Evolutionary conservation across 1,284 basidiomycete species (phyloP).

Genomic region (Trametes pubescens): DNA sequence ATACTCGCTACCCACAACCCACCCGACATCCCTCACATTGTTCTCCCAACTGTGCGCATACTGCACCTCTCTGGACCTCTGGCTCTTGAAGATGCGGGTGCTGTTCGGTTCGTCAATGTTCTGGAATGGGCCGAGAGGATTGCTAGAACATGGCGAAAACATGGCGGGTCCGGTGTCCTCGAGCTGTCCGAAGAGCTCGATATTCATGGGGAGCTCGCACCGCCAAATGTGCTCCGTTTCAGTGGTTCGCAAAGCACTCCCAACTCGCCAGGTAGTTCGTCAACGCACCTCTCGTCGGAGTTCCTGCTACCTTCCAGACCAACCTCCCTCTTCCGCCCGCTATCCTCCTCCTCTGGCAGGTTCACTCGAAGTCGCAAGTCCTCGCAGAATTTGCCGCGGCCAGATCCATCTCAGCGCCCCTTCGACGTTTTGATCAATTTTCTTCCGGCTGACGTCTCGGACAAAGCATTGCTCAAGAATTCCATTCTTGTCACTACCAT

Average conservation of each 20-base stretch:
- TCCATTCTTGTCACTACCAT: conserved; percentile 53
- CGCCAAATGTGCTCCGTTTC: conserved; percentile 36
- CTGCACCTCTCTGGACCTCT: conserved; percentile 54
- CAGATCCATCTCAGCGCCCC: conserved; percentile 47
- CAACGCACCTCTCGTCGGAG: conserved; percentile 28
- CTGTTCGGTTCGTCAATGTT: conserved; percentile 57
- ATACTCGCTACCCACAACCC: conserved; percentile 59
- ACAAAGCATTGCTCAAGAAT: conserved; percentile 51
- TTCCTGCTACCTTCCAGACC: conserved; percentile 22
- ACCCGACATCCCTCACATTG: conserved; percentile 45
- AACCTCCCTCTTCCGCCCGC: conserved; percentile 21
- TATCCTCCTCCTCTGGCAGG: conserved; percentile 24
- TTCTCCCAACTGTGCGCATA: conserved; percentile 52
- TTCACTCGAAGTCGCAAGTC: conserved; percentile 19
- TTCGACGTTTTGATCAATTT: conserved; percentile 53
- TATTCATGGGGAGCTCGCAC: conserved; percentile 35
- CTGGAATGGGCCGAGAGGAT: conserved; percentile 63
- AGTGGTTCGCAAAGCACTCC: conserved; percentile 38
- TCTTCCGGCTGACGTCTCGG: conserved; percentile 44
- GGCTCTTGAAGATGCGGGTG: conserved; percentile 54
- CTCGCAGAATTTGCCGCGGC: conserved; percentile 32
- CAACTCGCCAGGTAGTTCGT: conserved; percentile 36
- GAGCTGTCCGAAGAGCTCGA: conserved; percentile 44
- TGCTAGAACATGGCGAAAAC: conserved; percentile 53
- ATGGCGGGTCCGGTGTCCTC: conserved; percentile 43